Base-by-base conservation (phyloP, 2,329 filamentous ascomycete species). In the Fusarium burgessii region DNA sequence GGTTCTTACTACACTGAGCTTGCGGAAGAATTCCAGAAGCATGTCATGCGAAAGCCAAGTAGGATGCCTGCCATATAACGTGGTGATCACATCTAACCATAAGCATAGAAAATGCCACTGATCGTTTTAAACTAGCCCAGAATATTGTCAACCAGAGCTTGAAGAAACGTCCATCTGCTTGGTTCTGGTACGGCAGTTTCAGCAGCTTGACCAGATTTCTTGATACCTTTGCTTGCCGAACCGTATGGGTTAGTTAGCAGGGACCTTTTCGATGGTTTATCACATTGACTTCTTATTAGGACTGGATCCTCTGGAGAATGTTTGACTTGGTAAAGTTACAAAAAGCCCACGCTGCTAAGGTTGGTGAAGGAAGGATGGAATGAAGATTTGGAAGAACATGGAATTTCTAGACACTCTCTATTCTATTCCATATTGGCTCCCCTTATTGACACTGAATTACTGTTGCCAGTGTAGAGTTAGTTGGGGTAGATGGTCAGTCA, bases 11-110 rank as follows among this genome's bases (percentile, higher is more conserved):
- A 47, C 45, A 32, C 27, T n/a, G 14, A n/a, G 9, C 45, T 47
- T 23, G 27, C 27, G 3, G 32, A 13, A 5, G 4, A 47, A 47
- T 47, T 47, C 9, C 27, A 47, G 9, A 13, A 47, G 18, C 45
- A 47, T 33, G 27, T 47, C 7, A 6, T 47, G 27, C 27, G 45
- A 47, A 47, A 47, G 14, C 45, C 45, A 14, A 32, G 45, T 47
- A 20, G 32, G 27, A 17, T 17, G 0, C 6, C 8, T 6, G 13
- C 3, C 1, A 20, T n/a, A 23, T 4, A 3, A 3, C 2, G 20
- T 4, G 15, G 14, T 23, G 7, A 9, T 20, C 10, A 14, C 9
- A 1, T 7, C n/a, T 7, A 20, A 18, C 32, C 2, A 47, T 3
- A 17, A 5, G 3, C 9, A 6, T 6, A 47, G 27, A 8, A 17